These are phyloP conservation scores for Carex myosuroides DNA, from an alignment of 176 grass and related monocot species.

Conservation along the genomic window DNA sequence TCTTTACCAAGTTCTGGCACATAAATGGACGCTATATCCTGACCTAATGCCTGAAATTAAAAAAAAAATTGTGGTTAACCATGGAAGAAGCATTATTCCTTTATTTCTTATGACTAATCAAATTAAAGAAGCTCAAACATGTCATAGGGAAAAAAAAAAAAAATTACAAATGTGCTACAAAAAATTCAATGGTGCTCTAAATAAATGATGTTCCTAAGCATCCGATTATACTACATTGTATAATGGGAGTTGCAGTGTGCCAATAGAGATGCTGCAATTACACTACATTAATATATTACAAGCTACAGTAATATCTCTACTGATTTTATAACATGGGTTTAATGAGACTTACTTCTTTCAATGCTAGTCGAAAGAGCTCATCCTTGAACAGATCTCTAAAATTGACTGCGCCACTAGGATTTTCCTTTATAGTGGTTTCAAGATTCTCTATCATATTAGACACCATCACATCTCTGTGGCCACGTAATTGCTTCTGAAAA, in stretches of 20 bases:
- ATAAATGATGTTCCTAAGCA: neutral
- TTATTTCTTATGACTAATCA: neutral
- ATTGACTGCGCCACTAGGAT: conserved; percentile 45
- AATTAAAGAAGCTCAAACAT: neutral
- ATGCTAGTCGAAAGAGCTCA: conserved; percentile 54
- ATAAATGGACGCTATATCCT: conserved; percentile 51
- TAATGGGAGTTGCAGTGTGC: neutral
- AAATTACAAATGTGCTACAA: neutral
- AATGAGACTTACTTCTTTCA: conserved; percentile 49
- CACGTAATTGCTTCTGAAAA: conserved; percentile 56
- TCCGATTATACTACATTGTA: neutral
- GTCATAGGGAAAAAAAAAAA: neutral
- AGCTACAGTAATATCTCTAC: neutral
- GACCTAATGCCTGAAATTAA: conserved; percentile 48
- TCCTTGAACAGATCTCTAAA: conserved; percentile 63
- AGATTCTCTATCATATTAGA: conserved; percentile 45
- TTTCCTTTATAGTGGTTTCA: conserved; percentile 14
- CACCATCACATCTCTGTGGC: conserved; percentile 49
- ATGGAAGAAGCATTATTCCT: neutral
- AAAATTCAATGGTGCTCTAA: neutral
- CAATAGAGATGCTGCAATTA: neutral
- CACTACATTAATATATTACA: neutral
- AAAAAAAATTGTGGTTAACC: neutral
- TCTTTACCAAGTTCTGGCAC: conserved; percentile 64
- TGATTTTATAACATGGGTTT: neutral